Percentiles rank a stretch among this genome's conserved stretches.
Evolutionary conservation across 2,329 filamentous ascomycete genomes (phyloP).

Genomic region (Clarireedia homoeocarpa): DNA sequence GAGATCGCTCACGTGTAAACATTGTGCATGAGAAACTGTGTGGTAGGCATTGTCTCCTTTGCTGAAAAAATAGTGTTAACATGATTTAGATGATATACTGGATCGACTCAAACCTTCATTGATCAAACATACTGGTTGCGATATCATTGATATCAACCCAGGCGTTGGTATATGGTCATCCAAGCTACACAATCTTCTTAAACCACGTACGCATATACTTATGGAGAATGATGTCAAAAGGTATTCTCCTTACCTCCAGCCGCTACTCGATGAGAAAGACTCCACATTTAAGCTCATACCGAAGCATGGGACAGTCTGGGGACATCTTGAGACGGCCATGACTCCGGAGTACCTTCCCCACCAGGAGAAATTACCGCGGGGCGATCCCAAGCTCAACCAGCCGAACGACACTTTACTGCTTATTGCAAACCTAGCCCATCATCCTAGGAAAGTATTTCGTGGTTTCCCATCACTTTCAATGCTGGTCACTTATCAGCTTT

Average conservation of each 20-base stretch:
- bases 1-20: conserved; percentile 37
- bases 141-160: conserved; percentile 81
- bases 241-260: conserved; percentile 54
- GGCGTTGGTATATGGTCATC: conserved; percentile 71
- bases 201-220: conserved; percentile 76
- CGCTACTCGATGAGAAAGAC: conserved; percentile 44
- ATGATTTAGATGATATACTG: conserved; percentile 33
- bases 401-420: conserved; percentile 70
- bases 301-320: conserved; percentile 52
- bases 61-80: background rate
- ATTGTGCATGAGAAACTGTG: conserved; percentile 45
- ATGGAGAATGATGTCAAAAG: conserved; percentile 60
- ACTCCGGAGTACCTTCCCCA: conserved; percentile 43
- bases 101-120: conserved; percentile 63
- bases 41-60: conserved; percentile 15
- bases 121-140: conserved; percentile 64
- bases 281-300: conserved; percentile 42
- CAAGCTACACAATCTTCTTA: conserved; percentile 64
- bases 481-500: conserved; percentile 54
- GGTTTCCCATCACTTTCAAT: conserved; percentile 48
- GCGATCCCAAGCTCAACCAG: conserved; percentile 32
- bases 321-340: conserved; percentile 49
- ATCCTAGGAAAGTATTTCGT: conserved; percentile 42
- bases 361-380: conserved; percentile 36
- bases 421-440: conserved; percentile 56